Percentiles rank a stretch among this genome's conserved stretches.
Evolutionary conservation across 768 basidiomycete genomes (phyloP).

Genomic region (Dioszegia crocea): DNA sequence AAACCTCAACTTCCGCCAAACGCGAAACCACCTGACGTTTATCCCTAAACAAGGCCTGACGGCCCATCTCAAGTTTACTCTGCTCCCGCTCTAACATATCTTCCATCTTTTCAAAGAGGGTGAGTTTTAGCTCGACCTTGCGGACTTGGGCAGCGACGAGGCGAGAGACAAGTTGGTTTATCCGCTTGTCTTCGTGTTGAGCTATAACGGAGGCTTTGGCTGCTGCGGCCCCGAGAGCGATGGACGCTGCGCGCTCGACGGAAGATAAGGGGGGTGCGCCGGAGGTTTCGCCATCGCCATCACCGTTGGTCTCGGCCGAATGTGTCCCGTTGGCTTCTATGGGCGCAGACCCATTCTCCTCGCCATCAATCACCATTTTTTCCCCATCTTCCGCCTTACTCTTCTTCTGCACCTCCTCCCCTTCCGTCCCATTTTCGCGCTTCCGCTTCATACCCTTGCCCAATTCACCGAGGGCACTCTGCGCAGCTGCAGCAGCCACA

Average conservation of each 20-base stretch:
- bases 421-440: conserved; percentile 46
- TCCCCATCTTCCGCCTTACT: conserved; percentile 13
- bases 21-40: conserved; percentile 51
- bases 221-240: conserved; percentile 85
- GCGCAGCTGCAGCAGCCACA: conserved; percentile 89
- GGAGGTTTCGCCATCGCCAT: conserved; percentile 8
- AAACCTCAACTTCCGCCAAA: conserved; percentile 37
- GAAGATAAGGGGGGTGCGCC: conserved; percentile 57
- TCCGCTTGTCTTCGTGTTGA: conserved; percentile 72
- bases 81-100: conserved; percentile 87
- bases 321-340: no score
- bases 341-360: background rate
- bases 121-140: conserved; percentile 92
- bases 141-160: conserved; percentile 70
- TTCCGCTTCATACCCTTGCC: conserved; percentile 58
- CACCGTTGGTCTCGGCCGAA: background rate
- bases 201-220: conserved; percentile 77
- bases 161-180: conserved; percentile 67
- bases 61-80: conserved; percentile 72
- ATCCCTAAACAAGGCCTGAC: conserved; percentile 74
- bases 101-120: conserved; percentile 93
- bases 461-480: conserved; percentile 77
- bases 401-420: conserved; percentile 49
- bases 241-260: conserved; percentile 72
- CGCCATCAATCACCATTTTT: conserved; percentile 56